These are phyloP conservation scores for Polytrichum formosum DNA, from an alignment of 225 moss, liverwort and hornwort genomes.

Conservation along the genomic window DNA sequence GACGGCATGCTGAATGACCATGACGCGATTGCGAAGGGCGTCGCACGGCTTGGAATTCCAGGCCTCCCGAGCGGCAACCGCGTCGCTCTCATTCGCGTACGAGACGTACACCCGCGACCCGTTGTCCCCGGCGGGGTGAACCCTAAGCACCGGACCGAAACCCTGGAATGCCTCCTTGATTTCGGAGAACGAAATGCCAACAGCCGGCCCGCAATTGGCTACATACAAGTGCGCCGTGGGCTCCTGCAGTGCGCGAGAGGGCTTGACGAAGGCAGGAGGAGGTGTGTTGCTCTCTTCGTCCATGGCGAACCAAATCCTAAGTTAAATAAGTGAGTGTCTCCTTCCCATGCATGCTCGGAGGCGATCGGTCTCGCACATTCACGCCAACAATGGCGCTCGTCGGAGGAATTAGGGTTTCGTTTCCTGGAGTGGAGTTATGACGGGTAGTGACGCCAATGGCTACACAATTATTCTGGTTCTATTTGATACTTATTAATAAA, in stretches of 20 bases:
- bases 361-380: too few relatives aligned
- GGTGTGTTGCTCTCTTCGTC: not conserved
- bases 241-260: conserved; percentile 32
- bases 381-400: too few relatives aligned
- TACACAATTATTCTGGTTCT: too few relatives aligned
- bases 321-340: too few relatives aligned
- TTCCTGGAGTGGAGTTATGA: too few relatives aligned
- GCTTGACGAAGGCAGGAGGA: conserved; percentile 46
- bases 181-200: conserved; percentile 48
- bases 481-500: too few relatives aligned
- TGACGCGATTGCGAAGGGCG: conserved; percentile 65
- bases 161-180: conserved; percentile 52
- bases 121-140: conserved; percentile 64
- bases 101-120: conserved; percentile 82
- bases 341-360: too few relatives aligned
- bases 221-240: conserved; percentile 81
- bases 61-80: conserved; percentile 58
- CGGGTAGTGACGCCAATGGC: too few relatives aligned
- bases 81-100: conserved; percentile 42
- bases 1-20: conserved; percentile 79
- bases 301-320: not conserved
- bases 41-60: conserved; percentile 73
- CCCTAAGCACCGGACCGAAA: conserved; percentile 60
- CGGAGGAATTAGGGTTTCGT: too few relatives aligned
- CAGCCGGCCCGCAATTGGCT: conserved; percentile 87